Percentiles rank a stretch among this genome's conserved stretches.
Evolutionary conservation across 202 grass and related monocot genomes (phyloP).

Genomic region (Brachypodium distachyon): DNA sequence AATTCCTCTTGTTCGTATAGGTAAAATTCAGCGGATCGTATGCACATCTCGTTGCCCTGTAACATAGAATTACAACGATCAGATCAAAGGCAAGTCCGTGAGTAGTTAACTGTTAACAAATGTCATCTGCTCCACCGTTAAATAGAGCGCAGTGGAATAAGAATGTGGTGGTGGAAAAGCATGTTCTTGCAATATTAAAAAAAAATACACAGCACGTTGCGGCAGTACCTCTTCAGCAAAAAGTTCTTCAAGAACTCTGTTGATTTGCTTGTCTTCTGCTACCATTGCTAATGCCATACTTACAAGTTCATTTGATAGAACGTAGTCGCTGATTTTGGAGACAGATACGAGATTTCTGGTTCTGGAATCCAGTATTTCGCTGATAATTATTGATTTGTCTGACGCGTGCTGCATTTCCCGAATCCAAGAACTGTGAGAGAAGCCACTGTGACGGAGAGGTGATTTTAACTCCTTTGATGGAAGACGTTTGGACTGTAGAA

Average conservation of each 20-base stretch:
- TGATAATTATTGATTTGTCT: conserved; percentile 96
- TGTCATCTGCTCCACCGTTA: not conserved
- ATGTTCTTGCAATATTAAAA: not conserved
- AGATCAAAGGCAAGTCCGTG: not conserved
- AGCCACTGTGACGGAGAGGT: conserved; percentile 42
- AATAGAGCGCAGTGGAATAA: not conserved
- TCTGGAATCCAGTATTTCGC: conserved; percentile 90
- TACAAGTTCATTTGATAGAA: conserved; percentile 92
- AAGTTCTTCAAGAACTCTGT: conserved; percentile 87
- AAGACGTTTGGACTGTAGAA: conserved; percentile 75
- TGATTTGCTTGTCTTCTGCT: conserved; percentile 98
- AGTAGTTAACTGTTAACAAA: not conserved
- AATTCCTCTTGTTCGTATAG: conserved; percentile 91
- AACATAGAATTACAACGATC: not conserved
- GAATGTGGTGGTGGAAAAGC: not conserved
- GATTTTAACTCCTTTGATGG: conserved; percentile 69
- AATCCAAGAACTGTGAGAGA: conserved; percentile 79
- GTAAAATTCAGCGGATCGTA: conserved; percentile 79
- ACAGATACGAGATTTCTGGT: conserved; percentile 90
- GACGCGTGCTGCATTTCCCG: conserved; percentile 92
- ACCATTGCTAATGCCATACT: conserved; percentile 99
- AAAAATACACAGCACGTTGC: not conserved
- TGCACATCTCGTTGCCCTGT: conserved; percentile 95
- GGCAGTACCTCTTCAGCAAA: conserved; percentile 81
- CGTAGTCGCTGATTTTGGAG: conserved; percentile 94